A percentile compares a stretch with the other conserved stretches of the same genome.
phyloP scores from a whole-genome alignment of 1,139 yeast genomes.

The Protomyces lactucae-debilis region DNA sequence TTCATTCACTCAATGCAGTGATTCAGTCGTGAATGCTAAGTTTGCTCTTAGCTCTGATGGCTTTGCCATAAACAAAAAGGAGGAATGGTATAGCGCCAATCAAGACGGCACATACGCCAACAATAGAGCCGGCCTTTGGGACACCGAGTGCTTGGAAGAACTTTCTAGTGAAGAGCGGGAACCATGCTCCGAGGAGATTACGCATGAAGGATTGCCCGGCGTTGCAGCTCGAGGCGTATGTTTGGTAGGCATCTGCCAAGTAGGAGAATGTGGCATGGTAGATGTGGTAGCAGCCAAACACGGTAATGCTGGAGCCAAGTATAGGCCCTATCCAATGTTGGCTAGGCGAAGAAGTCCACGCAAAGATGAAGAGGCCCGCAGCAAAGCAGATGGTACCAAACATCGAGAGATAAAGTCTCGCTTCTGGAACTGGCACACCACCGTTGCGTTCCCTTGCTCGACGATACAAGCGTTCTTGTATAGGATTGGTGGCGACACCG shows the following conservation, averaged over 20 bases:
- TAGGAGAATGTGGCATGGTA: constrained; percentile 40
- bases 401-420: constrained; percentile 53
- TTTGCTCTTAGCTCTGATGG: neutral
- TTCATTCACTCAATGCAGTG: too few relatives aligned
- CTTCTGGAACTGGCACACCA: constrained; percentile 41
- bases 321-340: constrained; percentile 20
- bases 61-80: constrained; percentile 49
- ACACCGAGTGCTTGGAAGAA: constrained; percentile 54
- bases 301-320: constrained; percentile 11
- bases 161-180: constrained; percentile 34
- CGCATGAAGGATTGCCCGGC: constrained; percentile 85
- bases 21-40: neutral
- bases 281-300: constrained; percentile 25
- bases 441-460: constrained; percentile 39
- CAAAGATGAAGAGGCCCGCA: constrained; percentile 70
- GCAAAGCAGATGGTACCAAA: constrained; percentile 63
- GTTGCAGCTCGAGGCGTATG: constrained; percentile 81
- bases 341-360: constrained; percentile 56
- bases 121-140: constrained; percentile 57
- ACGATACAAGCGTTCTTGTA: neutral
- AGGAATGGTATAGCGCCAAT: constrained; percentile 64
- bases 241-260: constrained; percentile 69
- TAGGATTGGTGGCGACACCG: constrained; percentile 45
- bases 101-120: constrained; percentile 52
- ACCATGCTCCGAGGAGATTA: constrained; percentile 61